Percentiles rank a stretch among this genome's conserved stretches.
Conservation (phyloP, 306 rosid genomes). For the Lathyrus tuberosus region DNA sequence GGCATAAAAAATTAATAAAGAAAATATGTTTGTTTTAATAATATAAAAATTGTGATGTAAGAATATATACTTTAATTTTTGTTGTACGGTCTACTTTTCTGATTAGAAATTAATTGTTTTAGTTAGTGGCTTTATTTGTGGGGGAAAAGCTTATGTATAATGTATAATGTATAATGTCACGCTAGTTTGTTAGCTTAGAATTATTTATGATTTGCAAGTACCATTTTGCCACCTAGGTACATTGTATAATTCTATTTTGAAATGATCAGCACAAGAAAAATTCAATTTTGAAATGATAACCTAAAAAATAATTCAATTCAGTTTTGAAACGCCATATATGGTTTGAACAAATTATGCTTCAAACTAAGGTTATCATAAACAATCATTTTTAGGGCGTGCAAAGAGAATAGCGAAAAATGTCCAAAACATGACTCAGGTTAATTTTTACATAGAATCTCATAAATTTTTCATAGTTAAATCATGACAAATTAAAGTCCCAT, state of each 20-base stretch:
- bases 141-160: conserved; percentile 17
- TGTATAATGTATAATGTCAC: not conserved
- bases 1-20: too few species aligned
- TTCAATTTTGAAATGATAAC: not conserved
- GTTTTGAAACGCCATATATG: not conserved
- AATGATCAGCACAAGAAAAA: not conserved
- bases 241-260: not conserved
- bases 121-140: conserved; percentile 29
- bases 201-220: conserved; percentile 8
- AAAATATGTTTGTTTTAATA: not conserved
- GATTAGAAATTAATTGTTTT: not conserved
- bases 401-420: too few species aligned
- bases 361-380: not conserved
- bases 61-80: not conserved
- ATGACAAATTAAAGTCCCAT: too few species aligned
- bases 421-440: too few species aligned
- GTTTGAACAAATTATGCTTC: conserved; percentile 14
- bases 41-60: not conserved
- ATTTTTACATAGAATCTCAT: too few species aligned
- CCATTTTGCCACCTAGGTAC: conserved; percentile 16
- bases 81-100: not conserved
- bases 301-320: not conserved
- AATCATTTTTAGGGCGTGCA: too few species aligned
- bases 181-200: conserved; percentile 17
- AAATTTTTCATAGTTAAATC: too few species aligned